These are phyloP conservation scores for Harringtonia aguacate DNA, from an alignment of 2,329 filamentous ascomycete genomes.

Conservation along the genomic window DNA sequence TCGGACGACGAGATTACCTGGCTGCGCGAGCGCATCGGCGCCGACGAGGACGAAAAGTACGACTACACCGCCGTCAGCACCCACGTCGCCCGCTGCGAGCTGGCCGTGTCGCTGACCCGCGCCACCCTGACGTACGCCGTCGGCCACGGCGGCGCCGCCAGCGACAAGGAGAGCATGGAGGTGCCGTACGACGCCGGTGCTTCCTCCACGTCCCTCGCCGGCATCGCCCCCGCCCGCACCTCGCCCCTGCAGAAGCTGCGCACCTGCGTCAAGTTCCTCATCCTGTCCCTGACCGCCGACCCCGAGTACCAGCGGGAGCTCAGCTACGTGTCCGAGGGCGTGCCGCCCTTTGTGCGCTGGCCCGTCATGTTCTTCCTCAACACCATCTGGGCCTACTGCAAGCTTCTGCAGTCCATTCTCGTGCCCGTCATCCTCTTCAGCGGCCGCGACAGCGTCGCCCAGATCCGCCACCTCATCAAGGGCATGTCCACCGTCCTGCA, in stretches of 20 bases:
- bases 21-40: background rate
- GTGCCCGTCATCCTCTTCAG: conserved; percentile 15
- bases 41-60: too few species aligned
- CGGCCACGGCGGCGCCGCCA: background rate
- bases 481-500: conserved; percentile 9
- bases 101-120: conserved; percentile 2
- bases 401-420: conserved; percentile 8
- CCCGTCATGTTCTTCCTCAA: conserved; percentile 26
- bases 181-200: background rate
- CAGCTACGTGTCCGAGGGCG: conserved; percentile 17
- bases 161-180: background rate
- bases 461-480: conserved; percentile 20
- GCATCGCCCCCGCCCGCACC: background rate
- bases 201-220: background rate
- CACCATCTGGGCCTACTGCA: conserved; percentile 9
- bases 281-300: conserved; percentile 29
- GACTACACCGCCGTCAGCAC: background rate
- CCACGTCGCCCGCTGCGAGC: conserved; percentile 6
- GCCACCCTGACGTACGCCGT: conserved; percentile 1
- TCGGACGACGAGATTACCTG: background rate
- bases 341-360: conserved; percentile 3
- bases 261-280: conserved; percentile 24
- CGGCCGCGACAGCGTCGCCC: conserved; percentile 27
- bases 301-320: conserved; percentile 32
- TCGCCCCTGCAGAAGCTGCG: conserved; percentile 3